phyloP scores from a whole-genome alignment of 1,139 yeast genomes.

The Lodderomyces jiufengensis region DNA sequence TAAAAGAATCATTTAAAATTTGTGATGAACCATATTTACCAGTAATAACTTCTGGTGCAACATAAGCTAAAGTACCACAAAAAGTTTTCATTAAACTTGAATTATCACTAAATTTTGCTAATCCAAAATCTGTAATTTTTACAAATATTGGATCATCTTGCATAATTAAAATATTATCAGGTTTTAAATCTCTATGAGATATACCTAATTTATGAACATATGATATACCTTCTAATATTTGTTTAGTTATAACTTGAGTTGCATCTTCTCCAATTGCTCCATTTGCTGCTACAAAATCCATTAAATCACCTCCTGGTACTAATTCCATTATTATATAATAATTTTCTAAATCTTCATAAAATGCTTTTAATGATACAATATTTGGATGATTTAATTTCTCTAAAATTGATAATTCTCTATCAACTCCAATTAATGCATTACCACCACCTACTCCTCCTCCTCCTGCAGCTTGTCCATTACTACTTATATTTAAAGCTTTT shows the following conservation, averaged over 20 bases:
- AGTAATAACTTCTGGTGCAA: constrained; percentile 90
- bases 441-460: constrained; percentile 85
- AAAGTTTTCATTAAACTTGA: constrained; percentile 81
- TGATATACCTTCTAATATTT: constrained; percentile 76
- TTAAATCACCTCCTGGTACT: constrained; percentile 94
- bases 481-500: constrained; percentile 73
- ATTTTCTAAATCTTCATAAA: constrained; percentile 75
- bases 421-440: constrained; percentile 57
- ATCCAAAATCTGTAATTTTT: constrained; percentile 90
- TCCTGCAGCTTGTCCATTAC: constrained; percentile 50
- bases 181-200: constrained; percentile 89
- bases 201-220: constrained; percentile 89
- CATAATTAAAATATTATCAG: constrained; percentile 86
- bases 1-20: constrained; percentile 8
- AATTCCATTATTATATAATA: constrained; percentile 92
- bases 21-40: constrained; percentile 53
- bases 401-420: constrained; percentile 79
- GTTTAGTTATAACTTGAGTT: constrained; percentile 78
- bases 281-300: constrained; percentile 92
- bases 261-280: constrained; percentile 92
- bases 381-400: constrained; percentile 77
- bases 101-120: constrained; percentile 76
- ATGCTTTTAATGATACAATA: constrained; percentile 77
- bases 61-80: constrained; percentile 86
- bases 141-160: constrained; percentile 87